These are phyloP conservation scores for Talaromyces piceae DNA, from an alignment of 2,329 filamentous ascomycete genomes.

Conservation along the genomic window DNA sequence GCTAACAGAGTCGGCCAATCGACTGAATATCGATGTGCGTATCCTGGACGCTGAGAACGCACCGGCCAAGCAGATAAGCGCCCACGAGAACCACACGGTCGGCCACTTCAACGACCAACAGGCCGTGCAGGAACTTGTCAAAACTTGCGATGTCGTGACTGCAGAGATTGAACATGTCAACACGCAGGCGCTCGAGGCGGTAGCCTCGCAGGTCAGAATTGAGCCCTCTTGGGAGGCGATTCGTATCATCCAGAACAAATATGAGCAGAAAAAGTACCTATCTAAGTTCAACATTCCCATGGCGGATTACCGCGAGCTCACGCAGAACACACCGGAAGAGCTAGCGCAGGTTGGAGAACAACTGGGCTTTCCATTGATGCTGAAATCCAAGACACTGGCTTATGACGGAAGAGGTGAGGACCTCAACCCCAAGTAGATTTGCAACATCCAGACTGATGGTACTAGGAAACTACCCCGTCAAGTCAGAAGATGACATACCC, in stretches of 20 bases:
- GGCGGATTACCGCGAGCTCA: constrained; percentile 61
- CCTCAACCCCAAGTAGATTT: no score
- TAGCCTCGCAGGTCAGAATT: constrained; percentile 59
- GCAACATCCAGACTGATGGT: constrained; percentile 5
- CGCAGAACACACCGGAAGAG: constrained; percentile 51
- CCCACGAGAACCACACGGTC: constrained; percentile 64
- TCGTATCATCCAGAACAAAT: constrained; percentile 90
- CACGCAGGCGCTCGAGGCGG: constrained; percentile 79
- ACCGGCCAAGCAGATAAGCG: constrained; percentile 80
- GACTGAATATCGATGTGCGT: constrained; percentile 69
- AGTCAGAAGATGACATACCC: constrained; percentile 51
- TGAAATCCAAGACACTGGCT: constrained; percentile 82
- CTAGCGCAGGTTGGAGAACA: constrained; percentile 56
- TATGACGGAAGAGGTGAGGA: constrained; percentile 83
- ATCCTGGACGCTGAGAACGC: constrained; percentile 69
- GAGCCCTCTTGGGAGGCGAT: constrained; percentile 83
- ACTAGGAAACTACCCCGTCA: constrained; percentile 59
- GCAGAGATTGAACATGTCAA: constrained; percentile 95
- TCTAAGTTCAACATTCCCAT: constrained; percentile 60
- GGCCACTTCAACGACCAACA: constrained; percentile 82
- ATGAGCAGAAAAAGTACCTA: constrained; percentile 76
- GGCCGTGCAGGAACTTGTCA: constrained; percentile 72
- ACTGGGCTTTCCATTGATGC: constrained; percentile 80
- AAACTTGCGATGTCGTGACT: constrained; percentile 70
- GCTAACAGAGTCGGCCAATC: constrained; percentile 80